Percentiles rank a stretch among this genome's conserved stretches.
These are phyloP conservation scores for Leptodontidium sp. DNA, from an alignment of 2,329 filamentous ascomycete species.

Conservation along the genomic window DNA sequence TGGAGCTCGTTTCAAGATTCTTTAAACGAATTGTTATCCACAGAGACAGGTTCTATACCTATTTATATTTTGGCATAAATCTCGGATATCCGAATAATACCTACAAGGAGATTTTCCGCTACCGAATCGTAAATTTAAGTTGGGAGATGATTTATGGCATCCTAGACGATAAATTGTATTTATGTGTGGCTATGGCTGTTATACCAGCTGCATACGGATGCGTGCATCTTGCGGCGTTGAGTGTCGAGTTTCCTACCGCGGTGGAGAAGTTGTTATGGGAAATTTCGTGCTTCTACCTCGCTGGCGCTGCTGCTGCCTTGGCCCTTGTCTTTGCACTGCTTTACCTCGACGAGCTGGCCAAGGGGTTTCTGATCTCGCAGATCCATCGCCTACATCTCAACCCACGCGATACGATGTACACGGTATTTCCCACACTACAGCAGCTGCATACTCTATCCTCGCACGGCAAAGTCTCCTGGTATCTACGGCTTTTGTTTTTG, in stretches of 20 bases:
- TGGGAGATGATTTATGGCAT: neutral
- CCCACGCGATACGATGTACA: too few relatives aligned
- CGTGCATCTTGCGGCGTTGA: constrained; percentile 20
- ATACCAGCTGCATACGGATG: constrained; percentile 23
- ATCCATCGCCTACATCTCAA: too few relatives aligned
- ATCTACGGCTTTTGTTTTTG: too few relatives aligned
- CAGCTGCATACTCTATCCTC: too few relatives aligned
- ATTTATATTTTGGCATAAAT: too few relatives aligned
- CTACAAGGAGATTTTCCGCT: neutral
- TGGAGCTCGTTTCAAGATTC: neutral
- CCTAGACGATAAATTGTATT: neutral
- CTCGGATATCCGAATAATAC: neutral
- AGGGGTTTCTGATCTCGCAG: too few relatives aligned
- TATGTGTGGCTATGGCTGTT: constrained; percentile 13
- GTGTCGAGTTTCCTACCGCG: constrained; percentile 19
- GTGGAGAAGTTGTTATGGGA: constrained; percentile 24
- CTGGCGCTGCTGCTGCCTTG: too few relatives aligned
- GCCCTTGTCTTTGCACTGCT: too few relatives aligned
- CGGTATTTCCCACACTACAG: too few relatives aligned
- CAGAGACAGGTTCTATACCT: too few relatives aligned
- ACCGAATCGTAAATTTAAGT: neutral
- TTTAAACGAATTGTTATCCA: neutral
- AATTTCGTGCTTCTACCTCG: neutral
- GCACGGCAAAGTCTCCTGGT: too few relatives aligned
- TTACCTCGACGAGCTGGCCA: too few relatives aligned